These are phyloP conservation scores for Ochetophila trinervis DNA, from an alignment of 306 rosid species.

Conservation along the genomic window DNA sequence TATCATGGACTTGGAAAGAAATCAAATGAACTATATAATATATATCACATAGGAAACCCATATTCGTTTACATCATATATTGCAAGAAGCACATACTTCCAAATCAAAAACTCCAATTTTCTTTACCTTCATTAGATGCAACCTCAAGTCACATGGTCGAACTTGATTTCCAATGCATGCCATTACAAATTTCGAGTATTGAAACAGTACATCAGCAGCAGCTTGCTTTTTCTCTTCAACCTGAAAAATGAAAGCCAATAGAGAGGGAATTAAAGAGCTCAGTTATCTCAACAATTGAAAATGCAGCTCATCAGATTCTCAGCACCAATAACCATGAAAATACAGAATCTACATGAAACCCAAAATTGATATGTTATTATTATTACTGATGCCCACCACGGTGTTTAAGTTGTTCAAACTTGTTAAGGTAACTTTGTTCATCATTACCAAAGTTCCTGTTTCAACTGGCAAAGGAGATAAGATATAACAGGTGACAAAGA, in stretches of 20 bases:
- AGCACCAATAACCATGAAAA: background rate
- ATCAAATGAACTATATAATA: background rate
- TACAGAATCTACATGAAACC: background rate
- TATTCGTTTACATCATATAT: background rate
- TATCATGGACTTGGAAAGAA: background rate
- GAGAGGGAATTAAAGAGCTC: background rate
- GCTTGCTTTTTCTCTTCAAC: constrained; percentile 72
- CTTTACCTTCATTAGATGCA: constrained; percentile 92
- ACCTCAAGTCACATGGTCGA: constrained; percentile 74
- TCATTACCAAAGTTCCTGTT: background rate
- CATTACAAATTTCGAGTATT: constrained; percentile 81
- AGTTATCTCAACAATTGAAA: background rate
- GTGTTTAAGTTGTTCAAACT: background rate
- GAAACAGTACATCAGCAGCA: constrained; percentile 79
- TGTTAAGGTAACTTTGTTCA: background rate
- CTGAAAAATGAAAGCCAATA: constrained; percentile 32
- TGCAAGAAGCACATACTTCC: background rate
- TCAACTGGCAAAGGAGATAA: background rate
- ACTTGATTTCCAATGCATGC: constrained; percentile 70
- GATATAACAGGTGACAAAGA: background rate
- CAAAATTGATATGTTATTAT: background rate
- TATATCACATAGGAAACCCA: background rate
- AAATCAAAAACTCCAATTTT: constrained; percentile 12
- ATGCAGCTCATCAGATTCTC: constrained; percentile 2
- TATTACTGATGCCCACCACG: background rate